These are phyloP conservation scores for Phytopythium vexans DNA, from an alignment of 352 stramenopile genomes.

Conservation along the genomic window DNA sequence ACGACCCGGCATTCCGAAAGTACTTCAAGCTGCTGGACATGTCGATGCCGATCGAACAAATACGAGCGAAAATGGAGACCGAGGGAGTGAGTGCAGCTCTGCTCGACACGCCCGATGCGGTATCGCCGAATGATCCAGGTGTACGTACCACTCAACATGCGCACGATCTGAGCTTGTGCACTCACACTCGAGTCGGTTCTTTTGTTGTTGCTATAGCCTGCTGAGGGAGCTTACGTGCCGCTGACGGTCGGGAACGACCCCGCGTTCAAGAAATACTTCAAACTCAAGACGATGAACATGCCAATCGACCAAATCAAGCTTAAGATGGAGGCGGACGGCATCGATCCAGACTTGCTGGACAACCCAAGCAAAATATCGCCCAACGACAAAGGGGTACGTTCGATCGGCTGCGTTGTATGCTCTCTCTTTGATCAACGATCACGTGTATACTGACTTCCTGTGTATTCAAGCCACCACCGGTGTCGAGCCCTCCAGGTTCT, in stretches of 20 bases:
- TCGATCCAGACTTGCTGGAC: conserved; percentile 66
- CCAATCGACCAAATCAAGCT: conserved; percentile 78
- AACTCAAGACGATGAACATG: conserved; percentile 84
- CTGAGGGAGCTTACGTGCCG: conserved; percentile 61
- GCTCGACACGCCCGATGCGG: conserved; percentile 62
- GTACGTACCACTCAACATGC: conserved; percentile 30
- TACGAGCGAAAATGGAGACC: conserved; percentile 77
- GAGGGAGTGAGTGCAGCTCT: conserved; percentile 61
- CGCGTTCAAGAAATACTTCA: conserved; percentile 84
- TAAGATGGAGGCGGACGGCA: conserved; percentile 82
- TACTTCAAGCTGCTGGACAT: conserved; percentile 86
- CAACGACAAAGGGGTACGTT: conserved; percentile 76
- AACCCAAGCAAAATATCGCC: conserved; percentile 58
- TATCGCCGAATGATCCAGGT: conserved; percentile 75
- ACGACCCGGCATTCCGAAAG: conserved; percentile 66
- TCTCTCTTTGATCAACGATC: too few species aligned
- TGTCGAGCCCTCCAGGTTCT: too few species aligned
- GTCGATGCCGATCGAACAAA: conserved; percentile 75
- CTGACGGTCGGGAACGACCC: conserved; percentile 76
- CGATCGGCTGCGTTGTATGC: too few species aligned
- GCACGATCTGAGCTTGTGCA: not conserved
- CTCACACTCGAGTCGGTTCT: conserved; percentile 1
- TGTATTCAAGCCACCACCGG: not conserved
- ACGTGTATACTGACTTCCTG: too few species aligned
- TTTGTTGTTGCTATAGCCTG: conserved; percentile 26